Percentiles rank a stretch among this genome's conserved stretches.
Evolutionary conservation across 1,284 basidiomycete species (phyloP).

Genomic region (Malassezia japonica): DNA sequence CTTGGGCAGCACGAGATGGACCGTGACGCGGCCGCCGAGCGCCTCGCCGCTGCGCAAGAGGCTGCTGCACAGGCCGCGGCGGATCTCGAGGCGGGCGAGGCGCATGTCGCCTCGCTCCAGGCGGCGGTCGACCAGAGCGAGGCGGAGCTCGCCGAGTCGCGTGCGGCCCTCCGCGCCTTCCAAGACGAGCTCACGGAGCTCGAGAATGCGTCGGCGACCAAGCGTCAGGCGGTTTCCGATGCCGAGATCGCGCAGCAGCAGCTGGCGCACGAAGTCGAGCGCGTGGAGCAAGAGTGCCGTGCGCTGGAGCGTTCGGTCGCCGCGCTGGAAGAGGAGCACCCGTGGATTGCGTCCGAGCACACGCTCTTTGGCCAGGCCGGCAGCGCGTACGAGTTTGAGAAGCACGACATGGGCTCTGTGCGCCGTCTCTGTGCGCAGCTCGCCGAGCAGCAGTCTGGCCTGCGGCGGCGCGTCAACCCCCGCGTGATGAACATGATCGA

Average conservation of each 20-base stretch:
- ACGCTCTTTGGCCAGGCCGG: constrained; percentile 78
- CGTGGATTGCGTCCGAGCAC: constrained; percentile 81
- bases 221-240: constrained; percentile 66
- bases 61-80: constrained; percentile 58
- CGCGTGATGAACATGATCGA: constrained; percentile 96
- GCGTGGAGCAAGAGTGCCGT: constrained; percentile 52
- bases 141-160: constrained; percentile 66
- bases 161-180: constrained; percentile 73
- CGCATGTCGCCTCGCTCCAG: constrained; percentile 58
- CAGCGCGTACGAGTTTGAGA: constrained; percentile 71
- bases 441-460: constrained; percentile 67
- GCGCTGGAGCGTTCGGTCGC: constrained; percentile 37
- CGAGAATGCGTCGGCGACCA: constrained; percentile 67
- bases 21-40: constrained; percentile 57
- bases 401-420: constrained; percentile 61
- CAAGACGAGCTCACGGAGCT: constrained; percentile 77
- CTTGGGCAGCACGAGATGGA: constrained; percentile 78
- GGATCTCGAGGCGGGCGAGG: constrained; percentile 59
- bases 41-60: constrained; percentile 58
- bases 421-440: constrained; percentile 65
- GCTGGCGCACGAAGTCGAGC: constrained; percentile 54
- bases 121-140: constrained; percentile 59
- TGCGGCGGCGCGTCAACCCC: constrained; percentile 90
- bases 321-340: constrained; percentile 66
- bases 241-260: constrained; percentile 62